These are phyloP conservation scores for Myriangium duriaei DNA, from an alignment of 2,329 filamentous ascomycete genomes.

Conservation along the genomic window DNA sequence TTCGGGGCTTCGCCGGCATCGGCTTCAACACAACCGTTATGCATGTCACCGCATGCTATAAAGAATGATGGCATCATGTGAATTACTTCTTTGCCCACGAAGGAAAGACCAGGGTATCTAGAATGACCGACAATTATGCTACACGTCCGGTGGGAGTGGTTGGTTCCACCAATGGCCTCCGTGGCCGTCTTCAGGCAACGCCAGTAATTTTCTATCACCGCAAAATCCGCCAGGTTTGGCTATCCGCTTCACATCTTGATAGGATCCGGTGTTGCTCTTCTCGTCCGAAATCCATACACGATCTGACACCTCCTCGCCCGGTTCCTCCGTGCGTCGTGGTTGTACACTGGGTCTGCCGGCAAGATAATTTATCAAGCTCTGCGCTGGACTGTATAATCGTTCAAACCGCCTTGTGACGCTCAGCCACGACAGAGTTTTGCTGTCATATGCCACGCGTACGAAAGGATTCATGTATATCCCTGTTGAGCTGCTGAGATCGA, in stretches of 20 bases:
- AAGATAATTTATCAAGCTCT: slow-evolving; percentile 43
- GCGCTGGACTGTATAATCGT: slow-evolving; percentile 47
- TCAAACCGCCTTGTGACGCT: slow-evolving; percentile 52
- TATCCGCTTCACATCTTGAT: slow-evolving; percentile 31
- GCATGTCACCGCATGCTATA: too few relatives aligned
- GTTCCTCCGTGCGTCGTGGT: slow-evolving; percentile 45
- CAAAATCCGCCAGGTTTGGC: slow-evolving; percentile 45
- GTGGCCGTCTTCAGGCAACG: slow-evolving; percentile 24
- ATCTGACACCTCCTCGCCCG: slow-evolving; percentile 43
- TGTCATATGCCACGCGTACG: slow-evolving; percentile 57
- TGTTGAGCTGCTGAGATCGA: slow-evolving; percentile 26
- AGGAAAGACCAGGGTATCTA: too few relatives aligned
- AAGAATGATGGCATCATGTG: too few relatives aligned
- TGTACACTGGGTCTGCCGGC: slow-evolving; percentile 48
- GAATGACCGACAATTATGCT: too few relatives aligned
- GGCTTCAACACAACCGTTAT: too few relatives aligned
- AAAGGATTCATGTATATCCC: slow-evolving; percentile 65
- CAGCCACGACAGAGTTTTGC: slow-evolving; percentile 45
- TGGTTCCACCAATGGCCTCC: slow-evolving; percentile 9
- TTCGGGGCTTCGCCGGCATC: too few relatives aligned
- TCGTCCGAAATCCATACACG: slow-evolving; percentile 38
- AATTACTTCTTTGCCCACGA: too few relatives aligned
- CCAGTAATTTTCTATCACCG: slow-evolving; percentile 41
- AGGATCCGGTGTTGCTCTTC: slow-evolving; percentile 20
- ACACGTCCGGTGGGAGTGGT: slow-evolving; percentile 2